Conservation (phyloP, 495 filamentous ascomycete genomes). For the Parachaetomium inaequale region DNA sequence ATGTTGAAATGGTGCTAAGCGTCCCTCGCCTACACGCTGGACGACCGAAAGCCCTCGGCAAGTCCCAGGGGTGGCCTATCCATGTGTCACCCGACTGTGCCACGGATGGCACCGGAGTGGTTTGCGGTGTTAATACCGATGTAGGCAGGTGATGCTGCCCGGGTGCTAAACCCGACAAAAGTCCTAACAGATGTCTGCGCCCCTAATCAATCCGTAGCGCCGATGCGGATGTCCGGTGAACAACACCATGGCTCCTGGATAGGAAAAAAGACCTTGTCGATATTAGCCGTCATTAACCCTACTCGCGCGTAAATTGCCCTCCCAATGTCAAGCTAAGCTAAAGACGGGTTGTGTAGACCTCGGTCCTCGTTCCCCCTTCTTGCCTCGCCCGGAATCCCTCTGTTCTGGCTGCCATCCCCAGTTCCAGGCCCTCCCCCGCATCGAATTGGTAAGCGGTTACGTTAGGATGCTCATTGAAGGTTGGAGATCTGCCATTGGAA, state of each 20-base stretch:
- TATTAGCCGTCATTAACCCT: slow-evolving; percentile 6
- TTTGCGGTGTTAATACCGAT: not conserved
- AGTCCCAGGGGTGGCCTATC: not conserved
- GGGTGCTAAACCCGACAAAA: not conserved
- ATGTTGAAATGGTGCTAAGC: not conserved
- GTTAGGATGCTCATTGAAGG: not conserved
- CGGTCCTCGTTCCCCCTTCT: not conserved
- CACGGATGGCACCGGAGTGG: not conserved
- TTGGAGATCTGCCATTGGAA: slow-evolving; percentile 3
- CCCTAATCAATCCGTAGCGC: not conserved
- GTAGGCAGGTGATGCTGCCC: not conserved
- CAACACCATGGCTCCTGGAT: not conserved
- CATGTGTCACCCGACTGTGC: not conserved
- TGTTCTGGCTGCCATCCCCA: not conserved
- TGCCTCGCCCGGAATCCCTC: not conserved
- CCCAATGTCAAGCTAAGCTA: not conserved
- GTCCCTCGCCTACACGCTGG: not conserved
- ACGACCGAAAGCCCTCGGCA: not conserved
- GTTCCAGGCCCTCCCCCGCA: not conserved
- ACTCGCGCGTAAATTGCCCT: slow-evolving; percentile 4
- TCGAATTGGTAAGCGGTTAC: slow-evolving; percentile 7
- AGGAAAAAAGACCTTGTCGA: not conserved
- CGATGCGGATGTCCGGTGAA: not conserved
- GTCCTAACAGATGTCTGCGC: not conserved
- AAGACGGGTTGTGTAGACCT: not conserved